Conservation (phyloP, 2,329 filamentous ascomycete genomes). For the Chaetomiaceae sp. region DNA sequence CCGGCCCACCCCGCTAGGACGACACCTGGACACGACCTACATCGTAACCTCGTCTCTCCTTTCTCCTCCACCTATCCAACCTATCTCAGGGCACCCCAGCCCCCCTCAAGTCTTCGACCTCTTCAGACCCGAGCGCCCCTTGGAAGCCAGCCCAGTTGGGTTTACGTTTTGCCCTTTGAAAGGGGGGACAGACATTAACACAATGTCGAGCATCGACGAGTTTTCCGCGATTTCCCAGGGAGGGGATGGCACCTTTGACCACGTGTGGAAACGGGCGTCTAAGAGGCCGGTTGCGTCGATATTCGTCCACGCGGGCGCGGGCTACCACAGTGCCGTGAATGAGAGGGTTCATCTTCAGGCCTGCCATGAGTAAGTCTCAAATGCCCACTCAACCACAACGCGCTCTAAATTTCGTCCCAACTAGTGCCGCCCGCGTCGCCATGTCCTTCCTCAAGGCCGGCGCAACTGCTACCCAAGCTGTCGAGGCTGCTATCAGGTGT, state of each 20-base stretch:
- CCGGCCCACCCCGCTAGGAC: too few species aligned
- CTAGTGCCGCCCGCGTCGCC: conserved; percentile 73
- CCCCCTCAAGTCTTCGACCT: too few species aligned
- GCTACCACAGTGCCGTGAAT: conserved; percentile 85
- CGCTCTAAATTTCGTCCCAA: conserved; percentile 4
- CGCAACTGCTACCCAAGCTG: conserved; percentile 76
- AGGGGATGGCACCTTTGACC: conserved; percentile 23
- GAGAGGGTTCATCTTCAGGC: conserved; percentile 79
- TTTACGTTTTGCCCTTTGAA: background rate
- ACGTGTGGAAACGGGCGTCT: conserved; percentile 14
- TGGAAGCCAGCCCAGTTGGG: too few species aligned
- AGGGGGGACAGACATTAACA: background rate
- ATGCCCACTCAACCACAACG: background rate
- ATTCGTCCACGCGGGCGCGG: conserved; percentile 92
- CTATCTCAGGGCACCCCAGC: too few species aligned
- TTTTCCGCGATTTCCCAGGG: background rate
- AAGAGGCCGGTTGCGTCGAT: conserved; percentile 53
- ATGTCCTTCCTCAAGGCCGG: conserved; percentile 79
- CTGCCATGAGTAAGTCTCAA: conserved; percentile 71
- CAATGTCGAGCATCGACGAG: conserved; percentile 12
- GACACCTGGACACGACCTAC: too few species aligned
- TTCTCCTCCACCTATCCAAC: too few species aligned
- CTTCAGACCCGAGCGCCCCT: background rate
- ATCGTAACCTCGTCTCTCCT: too few species aligned
- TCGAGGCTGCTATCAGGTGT: conserved; percentile 81